Evolutionary conservation across 2,329 filamentous ascomycete species (phyloP).

Genomic region (Macrophomina phaseolina): DNA sequence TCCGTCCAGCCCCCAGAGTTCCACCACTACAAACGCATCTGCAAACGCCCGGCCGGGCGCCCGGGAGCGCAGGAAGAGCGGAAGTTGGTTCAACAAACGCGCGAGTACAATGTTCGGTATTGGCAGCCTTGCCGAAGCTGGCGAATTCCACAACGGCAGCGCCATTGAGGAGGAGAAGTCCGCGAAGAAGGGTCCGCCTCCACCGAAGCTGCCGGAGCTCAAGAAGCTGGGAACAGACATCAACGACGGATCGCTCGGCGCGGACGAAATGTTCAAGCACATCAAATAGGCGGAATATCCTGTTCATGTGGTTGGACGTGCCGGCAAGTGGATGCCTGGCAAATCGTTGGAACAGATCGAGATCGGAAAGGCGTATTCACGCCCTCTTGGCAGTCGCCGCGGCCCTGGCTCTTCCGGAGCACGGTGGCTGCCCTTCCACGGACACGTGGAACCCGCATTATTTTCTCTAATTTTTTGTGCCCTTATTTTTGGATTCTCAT

Average conservation of each 20-base stretch:
- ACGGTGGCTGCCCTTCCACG: background rate
- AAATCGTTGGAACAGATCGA: conserved; percentile 1
- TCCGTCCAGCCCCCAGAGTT: conserved; percentile 38
- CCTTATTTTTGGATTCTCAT: conserved; percentile 28
- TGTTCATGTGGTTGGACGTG: background rate
- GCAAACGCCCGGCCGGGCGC: background rate
- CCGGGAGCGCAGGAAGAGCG: conserved; percentile 39
- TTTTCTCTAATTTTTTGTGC: conserved; percentile 17
- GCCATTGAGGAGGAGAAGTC: conserved; percentile 32
- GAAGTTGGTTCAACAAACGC: conserved; percentile 48
- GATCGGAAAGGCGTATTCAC: background rate
- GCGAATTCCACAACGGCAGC: conserved; percentile 18
- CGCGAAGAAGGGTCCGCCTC: conserved; percentile 43
- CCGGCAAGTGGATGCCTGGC: background rate
- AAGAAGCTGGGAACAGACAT: conserved; percentile 37
- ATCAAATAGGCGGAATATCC: conserved; percentile 23
- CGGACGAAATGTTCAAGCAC: conserved; percentile 28
- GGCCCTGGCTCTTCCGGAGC: background rate
- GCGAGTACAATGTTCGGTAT: conserved; percentile 42
- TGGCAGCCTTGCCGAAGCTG: conserved; percentile 41
- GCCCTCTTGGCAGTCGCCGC: conserved; percentile 1
- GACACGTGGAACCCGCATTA: conserved; percentile 13
- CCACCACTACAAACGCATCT: background rate
- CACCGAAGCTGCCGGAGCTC: conserved; percentile 48
- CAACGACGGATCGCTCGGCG: conserved; percentile 19